These are phyloP conservation scores for Coffea eugenioides DNA, from an alignment of 257 asterid species.

Conservation along the genomic window DNA sequence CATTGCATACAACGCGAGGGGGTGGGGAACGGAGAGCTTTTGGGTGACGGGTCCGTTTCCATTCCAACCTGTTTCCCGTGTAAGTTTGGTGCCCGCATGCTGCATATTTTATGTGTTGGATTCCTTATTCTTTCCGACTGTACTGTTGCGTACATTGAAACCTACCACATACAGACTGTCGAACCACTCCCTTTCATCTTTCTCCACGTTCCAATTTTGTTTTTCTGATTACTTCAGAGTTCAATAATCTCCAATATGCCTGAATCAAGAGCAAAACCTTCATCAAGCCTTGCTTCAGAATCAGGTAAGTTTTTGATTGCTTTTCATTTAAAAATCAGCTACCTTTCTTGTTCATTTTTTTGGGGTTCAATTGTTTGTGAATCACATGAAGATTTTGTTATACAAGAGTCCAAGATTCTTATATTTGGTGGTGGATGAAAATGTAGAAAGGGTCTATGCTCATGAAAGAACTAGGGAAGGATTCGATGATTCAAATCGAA, in stretches of 20 bases:
- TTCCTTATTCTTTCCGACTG: slow-evolving; percentile 10
- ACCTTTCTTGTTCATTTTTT: background rate
- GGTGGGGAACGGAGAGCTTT: no score
- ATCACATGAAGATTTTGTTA: background rate
- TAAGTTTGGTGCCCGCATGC: background rate
- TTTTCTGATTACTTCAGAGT: background rate
- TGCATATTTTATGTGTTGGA: background rate
- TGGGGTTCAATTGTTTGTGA: background rate
- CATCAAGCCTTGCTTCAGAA: slow-evolving; percentile 28
- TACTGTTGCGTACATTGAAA: background rate
- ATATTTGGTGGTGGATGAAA: slow-evolving; percentile 32
- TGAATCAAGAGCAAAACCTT: slow-evolving; percentile 31
- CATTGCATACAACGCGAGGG: no score
- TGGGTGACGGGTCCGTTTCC: no score
- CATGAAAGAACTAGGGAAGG: slow-evolving; percentile 50
- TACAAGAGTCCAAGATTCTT: background rate
- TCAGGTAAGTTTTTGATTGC: slow-evolving; percentile 30
- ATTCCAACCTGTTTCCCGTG: no score
- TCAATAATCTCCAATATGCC: slow-evolving; percentile 36
- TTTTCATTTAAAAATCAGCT: no score
- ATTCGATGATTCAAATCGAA: slow-evolving; percentile 33
- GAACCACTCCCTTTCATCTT: background rate
- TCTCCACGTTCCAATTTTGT: background rate
- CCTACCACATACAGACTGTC: background rate
- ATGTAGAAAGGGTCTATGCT: slow-evolving; percentile 37